Base-by-base conservation (phyloP, 1,284 basidiomycete species). In the Ustilago loliicola region DNA sequence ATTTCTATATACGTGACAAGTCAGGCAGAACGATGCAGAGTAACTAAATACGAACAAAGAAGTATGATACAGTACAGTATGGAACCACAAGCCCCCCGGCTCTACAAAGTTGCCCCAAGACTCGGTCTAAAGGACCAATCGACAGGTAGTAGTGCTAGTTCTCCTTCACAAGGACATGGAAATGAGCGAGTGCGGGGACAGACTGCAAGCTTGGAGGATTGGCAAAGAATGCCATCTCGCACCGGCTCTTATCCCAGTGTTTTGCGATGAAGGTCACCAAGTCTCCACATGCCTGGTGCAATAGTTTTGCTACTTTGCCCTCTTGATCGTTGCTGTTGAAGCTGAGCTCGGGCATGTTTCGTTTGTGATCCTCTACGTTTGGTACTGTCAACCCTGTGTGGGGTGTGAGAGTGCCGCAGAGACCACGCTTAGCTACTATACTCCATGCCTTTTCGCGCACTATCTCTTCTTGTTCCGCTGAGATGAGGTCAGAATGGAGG, bases 141-240 rank as follows among this genome's bases (percentile, higher is more conserved):
- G 32, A 34, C 11, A 34, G 7, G 32, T 7, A 7, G 32, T 15
- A 38, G 36, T 11, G 9, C 15, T 38, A 50, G 7, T 25, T 25
- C 27, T 50, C 48, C 25, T 60, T 67, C 3, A 67, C 53, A 1
- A 75, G 62, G 13, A 75, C 72, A 23, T 75, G 67, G 40, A 75
- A 75, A 34, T 75, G 72, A 0, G 72, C 66, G 0, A 75, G 47
- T 21, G 40, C 27, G 1, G 72, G 72, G 1, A 75, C 72, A n/a
- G 54, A 56, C 27, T 75, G 72, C 45, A 75, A 42, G n/a, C 63
- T 66, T 15, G 66, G 66, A 4, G 72, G 72, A 23, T 75, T 75
- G 34, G 72, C 72, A 47, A 75, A 75, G 29, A 75, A 75, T 8
- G 59, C 59, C 4, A 60, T 51, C 25, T 75, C 63, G 32, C 13